Conservation (phyloP, 768 basidiomycete species). For the Hypsizygus marmoreus region DNA sequence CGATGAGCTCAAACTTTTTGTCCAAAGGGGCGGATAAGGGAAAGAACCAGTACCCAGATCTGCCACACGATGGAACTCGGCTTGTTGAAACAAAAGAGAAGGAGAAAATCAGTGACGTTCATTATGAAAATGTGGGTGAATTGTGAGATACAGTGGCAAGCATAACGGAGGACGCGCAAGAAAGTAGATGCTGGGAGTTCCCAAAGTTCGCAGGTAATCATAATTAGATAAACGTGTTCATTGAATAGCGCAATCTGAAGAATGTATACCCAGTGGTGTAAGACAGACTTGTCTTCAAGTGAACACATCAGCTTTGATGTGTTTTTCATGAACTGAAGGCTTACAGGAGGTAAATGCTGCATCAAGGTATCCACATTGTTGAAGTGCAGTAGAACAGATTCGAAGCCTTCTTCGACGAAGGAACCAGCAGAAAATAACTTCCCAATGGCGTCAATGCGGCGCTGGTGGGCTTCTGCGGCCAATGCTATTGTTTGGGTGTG, state of each 20-base stretch:
- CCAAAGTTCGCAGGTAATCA: neutral
- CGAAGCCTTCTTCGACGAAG: conserved; percentile 17
- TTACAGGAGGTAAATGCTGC: conserved; percentile 9
- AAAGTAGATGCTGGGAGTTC: conserved; percentile 28
- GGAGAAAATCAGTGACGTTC: neutral
- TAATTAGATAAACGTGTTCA: neutral
- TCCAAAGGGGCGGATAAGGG: conserved; percentile 17
- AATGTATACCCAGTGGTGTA: conserved; percentile 3
- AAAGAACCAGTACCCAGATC: conserved; percentile 33
- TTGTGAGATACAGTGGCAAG: conserved; percentile 21
- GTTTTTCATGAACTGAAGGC: neutral
- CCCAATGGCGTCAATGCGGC: conserved; percentile 10
- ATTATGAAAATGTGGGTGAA: neutral
- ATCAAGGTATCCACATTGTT: conserved; percentile 5
- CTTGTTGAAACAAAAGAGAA: conserved; percentile 7
- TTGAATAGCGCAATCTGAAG: neutral
- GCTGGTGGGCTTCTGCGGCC: conserved; percentile 21
- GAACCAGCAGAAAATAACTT: conserved; percentile 15
- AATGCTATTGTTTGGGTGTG: conserved; percentile 20
- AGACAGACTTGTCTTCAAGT: neutral
- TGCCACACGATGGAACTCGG: conserved; percentile 20
- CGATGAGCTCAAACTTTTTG: conserved; percentile 26
- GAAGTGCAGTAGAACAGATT: conserved; percentile 10
- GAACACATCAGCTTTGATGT: neutral
- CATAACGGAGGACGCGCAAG: conserved; percentile 27